Conservation (phyloP, 2,329 filamentous ascomycete genomes). For the Fusarium coicis region DNA sequence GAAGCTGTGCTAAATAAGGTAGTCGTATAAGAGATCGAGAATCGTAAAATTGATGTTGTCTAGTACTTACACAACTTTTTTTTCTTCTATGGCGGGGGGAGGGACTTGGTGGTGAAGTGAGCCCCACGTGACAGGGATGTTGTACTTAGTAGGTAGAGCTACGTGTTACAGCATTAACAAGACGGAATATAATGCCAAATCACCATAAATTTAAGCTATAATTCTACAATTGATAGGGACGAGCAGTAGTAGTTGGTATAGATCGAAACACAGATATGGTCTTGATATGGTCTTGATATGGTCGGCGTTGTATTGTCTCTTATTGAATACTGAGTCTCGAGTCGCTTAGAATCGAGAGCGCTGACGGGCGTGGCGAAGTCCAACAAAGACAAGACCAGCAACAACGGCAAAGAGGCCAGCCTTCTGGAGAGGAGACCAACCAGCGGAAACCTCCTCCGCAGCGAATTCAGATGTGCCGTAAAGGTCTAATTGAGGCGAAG, state of each 20-base stretch:
- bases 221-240: not conserved
- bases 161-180: not conserved
- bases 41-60: constrained; percentile 7
- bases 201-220: not conserved
- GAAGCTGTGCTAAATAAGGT: not conserved
- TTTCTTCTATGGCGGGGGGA: constrained; percentile 38
- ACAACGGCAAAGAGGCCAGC: constrained; percentile 35
- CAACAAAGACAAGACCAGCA: constrained; percentile 36
- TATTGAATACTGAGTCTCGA: constrained; percentile 1
- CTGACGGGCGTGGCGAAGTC: constrained; percentile 36
- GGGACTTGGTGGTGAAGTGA: constrained; percentile 13
- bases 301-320: constrained; percentile 27
- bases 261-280: not conserved
- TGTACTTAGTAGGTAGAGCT: not conserved
- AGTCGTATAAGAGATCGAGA: not conserved
- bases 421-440: constrained; percentile 41
- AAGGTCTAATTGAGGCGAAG: constrained; percentile 43
- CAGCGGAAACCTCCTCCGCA: constrained; percentile 24
- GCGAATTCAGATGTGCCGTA: constrained; percentile 40
- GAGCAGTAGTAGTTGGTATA: not conserved
- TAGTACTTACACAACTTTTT: constrained; percentile 49
- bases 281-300: constrained; percentile 1
- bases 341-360: constrained; percentile 32
- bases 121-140: constrained; percentile 48
- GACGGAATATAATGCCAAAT: not conserved